These are phyloP conservation scores for Terana coerulea DNA, from an alignment of 768 basidiomycete genomes.

Conservation along the genomic window DNA sequence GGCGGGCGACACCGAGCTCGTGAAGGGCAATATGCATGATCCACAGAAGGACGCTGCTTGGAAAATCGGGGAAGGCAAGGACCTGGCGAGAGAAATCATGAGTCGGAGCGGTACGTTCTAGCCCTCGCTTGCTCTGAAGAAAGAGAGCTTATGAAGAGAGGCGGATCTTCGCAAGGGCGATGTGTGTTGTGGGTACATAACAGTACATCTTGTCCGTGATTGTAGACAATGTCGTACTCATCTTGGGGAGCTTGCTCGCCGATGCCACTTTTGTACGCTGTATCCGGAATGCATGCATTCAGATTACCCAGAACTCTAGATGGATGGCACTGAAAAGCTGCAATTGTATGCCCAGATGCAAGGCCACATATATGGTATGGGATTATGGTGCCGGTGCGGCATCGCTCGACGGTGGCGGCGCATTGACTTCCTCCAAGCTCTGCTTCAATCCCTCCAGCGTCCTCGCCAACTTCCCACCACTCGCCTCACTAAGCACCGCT, in stretches of 20 bases:
- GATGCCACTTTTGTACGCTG: not conserved
- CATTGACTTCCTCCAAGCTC: slow-evolving; percentile 51
- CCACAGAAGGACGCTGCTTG: slow-evolving; percentile 36
- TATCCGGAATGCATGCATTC: not conserved
- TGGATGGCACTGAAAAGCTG: not conserved
- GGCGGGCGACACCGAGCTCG: slow-evolving; percentile 44
- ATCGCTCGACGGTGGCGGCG: too few relatives aligned
- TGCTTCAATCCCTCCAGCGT: slow-evolving; percentile 73
- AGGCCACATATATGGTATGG: too few relatives aligned
- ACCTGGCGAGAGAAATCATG: slow-evolving; percentile 46
- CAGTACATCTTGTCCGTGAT: not conserved
- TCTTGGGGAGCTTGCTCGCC: not conserved
- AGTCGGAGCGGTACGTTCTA: slow-evolving; percentile 13
- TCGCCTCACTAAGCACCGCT: slow-evolving; percentile 63
- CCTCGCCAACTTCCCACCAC: slow-evolving; percentile 64
- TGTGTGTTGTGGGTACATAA: too few relatives aligned
- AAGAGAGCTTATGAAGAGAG: not conserved
- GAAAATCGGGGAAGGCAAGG: slow-evolving; percentile 49
- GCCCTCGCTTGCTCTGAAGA: not conserved
- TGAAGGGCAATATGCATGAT: slow-evolving; percentile 33
- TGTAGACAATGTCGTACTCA: not conserved
- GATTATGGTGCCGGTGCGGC: too few relatives aligned
- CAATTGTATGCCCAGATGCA: not conserved
- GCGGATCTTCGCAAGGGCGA: too few relatives aligned
- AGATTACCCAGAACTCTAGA: not conserved